Conservation (phyloP, 768 basidiomycete species). For the Rickenella mellea region DNA sequence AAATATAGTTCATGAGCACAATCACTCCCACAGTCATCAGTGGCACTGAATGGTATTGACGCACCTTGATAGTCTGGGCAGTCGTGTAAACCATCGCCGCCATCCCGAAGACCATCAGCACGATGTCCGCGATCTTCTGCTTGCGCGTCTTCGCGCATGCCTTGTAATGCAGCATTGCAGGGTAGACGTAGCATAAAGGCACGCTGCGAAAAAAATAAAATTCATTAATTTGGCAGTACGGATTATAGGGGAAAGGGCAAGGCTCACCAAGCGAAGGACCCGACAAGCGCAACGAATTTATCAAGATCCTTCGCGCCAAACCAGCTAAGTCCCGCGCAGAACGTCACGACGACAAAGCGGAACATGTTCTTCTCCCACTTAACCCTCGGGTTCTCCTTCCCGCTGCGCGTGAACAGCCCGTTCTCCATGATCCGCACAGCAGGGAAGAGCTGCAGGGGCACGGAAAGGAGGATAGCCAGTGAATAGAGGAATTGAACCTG, state of each 20-base stretch:
- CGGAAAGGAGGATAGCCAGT: slow-evolving; percentile 86
- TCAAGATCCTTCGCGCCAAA: slow-evolving; percentile 82
- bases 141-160: slow-evolving; percentile 67
- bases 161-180: slow-evolving; percentile 85
- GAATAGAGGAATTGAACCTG: slow-evolving; percentile 83
- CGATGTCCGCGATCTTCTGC: slow-evolving; percentile 60
- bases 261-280: slow-evolving; percentile 86
- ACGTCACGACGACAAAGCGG: slow-evolving; percentile 61
- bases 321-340: slow-evolving; percentile 79
- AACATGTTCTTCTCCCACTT: slow-evolving; percentile 98
- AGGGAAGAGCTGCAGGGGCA: slow-evolving; percentile 94
- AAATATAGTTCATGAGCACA: slow-evolving; percentile 2
- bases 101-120: slow-evolving; percentile 68
- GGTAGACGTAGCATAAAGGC: slow-evolving; percentile 90
- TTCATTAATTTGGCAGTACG: slow-evolving; percentile 6
- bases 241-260: neutral
- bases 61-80: slow-evolving; percentile 61
- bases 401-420: slow-evolving; percentile 80
- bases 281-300: slow-evolving; percentile 91
- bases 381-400: slow-evolving; percentile 69
- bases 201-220: slow-evolving; percentile 39
- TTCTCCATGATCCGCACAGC: slow-evolving; percentile 97
- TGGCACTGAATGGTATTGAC: slow-evolving; percentile 15
- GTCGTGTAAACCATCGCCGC: slow-evolving; percentile 72
- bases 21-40: too few relatives aligned